phyloP scores from a whole-genome alignment of 208 protist genomes.

The Leishmania guyanensis region DNA sequence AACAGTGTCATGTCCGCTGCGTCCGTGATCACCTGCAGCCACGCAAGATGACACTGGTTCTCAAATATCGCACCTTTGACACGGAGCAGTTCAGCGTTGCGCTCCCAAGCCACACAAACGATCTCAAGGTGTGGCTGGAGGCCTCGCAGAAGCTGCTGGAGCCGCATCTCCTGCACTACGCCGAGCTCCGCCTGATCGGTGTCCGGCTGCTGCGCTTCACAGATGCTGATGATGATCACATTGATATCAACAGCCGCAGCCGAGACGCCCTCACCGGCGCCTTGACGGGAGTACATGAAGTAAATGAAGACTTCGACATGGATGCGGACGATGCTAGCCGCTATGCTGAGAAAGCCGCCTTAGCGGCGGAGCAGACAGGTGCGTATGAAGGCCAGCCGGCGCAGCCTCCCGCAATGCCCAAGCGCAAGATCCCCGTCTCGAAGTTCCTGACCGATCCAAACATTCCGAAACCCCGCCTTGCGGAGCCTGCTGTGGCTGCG shows the following conservation, averaged over 20 bases:
- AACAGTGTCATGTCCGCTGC: conserved; percentile 52
- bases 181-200: conserved; percentile 75
- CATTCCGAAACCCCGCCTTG: background rate
- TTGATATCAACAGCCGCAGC: background rate
- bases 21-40: conserved; percentile 59
- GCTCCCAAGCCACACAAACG: conserved; percentile 63
- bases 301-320: background rate
- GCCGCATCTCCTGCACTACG: conserved; percentile 62
- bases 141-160: conserved; percentile 59
- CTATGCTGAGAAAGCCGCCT: background rate
- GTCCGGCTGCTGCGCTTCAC: conserved; percentile 72
- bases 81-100: conserved; percentile 63
- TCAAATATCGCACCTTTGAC: conserved; percentile 81
- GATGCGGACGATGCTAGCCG: background rate
- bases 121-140: conserved; percentile 69
- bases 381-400: background rate
- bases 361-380: background rate
- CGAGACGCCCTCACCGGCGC: conserved; percentile 8
- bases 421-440: conserved; percentile 32
- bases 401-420: background rate
- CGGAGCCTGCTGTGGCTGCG: background rate
- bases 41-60: conserved; percentile 52
- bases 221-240: conserved; percentile 6
- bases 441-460: conserved; percentile 31
- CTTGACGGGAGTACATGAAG: background rate